Evolutionary conservation across 1,284 basidiomycete species (phyloP).

Genomic region (Melampsora americana): DNA sequence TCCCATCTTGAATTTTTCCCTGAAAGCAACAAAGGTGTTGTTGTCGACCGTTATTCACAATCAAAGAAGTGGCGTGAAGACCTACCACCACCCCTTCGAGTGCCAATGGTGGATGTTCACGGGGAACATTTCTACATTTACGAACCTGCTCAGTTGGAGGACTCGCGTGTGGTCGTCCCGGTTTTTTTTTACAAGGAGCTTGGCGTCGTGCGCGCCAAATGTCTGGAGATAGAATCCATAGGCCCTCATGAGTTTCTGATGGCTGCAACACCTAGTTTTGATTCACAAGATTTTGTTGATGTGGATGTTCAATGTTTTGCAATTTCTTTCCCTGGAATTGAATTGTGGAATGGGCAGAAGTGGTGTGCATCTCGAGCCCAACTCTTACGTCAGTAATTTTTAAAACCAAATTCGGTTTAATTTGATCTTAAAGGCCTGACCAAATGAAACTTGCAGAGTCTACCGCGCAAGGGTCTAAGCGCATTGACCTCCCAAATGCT

Average conservation of each 20-base stretch:
- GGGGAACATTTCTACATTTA: background rate
- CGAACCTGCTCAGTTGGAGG: background rate
- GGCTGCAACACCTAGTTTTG: background rate
- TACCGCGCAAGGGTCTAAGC: background rate
- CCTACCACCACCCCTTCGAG: background rate
- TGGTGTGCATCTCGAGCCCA: background rate
- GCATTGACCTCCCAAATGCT: background rate
- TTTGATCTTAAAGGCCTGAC: background rate
- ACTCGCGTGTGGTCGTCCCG: background rate
- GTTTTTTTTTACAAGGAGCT: background rate
- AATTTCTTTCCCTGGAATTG: background rate
- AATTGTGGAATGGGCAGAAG: background rate
- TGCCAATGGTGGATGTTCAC: background rate
- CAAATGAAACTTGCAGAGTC: background rate
- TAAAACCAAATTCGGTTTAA: too few species aligned
- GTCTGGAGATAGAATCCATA: background rate
- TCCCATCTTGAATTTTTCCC: background rate
- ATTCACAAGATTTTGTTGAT: background rate
- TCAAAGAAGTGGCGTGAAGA: slow-evolving; percentile 17
- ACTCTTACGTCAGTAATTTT: background rate
- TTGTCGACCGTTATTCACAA: slow-evolving; percentile 6
- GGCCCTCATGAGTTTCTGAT: background rate
- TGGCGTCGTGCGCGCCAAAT: background rate
- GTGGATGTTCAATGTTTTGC: background rate
- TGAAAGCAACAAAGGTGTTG: background rate